These are phyloP conservation scores for Quillaja saponaria DNA, from an alignment of 306 rosid species.

Conservation along the genomic window DNA sequence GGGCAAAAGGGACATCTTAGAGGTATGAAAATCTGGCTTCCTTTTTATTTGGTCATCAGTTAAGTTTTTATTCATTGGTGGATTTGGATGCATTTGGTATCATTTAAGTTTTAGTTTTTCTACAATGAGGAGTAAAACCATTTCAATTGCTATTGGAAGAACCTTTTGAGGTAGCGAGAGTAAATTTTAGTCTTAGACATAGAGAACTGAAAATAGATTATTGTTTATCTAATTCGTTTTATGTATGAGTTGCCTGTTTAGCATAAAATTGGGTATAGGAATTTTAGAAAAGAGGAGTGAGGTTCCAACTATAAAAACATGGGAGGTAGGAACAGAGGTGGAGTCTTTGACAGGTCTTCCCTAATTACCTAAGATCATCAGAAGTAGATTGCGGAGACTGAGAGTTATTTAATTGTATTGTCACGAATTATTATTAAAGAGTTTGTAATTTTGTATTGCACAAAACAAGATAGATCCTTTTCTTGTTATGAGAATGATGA, in stretches of 20 bases:
- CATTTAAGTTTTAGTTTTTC: neutral
- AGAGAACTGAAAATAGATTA: no score
- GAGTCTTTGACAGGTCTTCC: no score
- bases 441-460: neutral
- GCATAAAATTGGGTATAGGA: no score
- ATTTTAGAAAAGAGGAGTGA: neutral
- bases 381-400: no score
- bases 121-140: no score
- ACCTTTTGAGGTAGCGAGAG: no score
- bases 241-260: no score
- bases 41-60: constrained; percentile 7
- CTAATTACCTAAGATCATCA: no score
- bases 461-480: neutral
- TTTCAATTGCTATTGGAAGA: no score
- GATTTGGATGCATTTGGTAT: neutral
- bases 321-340: neutral
- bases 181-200: no score
- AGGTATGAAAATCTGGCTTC: constrained; percentile 31
- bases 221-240: no score
- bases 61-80: neutral
- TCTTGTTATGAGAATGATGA: neutral
- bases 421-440: neutral
- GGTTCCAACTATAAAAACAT: neutral
- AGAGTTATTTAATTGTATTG: no score
- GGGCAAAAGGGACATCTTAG: constrained; percentile 47